Evolutionary conservation across 192 early-diverging fungal species (phyloP).

Genomic region (Podila epigama): DNA sequence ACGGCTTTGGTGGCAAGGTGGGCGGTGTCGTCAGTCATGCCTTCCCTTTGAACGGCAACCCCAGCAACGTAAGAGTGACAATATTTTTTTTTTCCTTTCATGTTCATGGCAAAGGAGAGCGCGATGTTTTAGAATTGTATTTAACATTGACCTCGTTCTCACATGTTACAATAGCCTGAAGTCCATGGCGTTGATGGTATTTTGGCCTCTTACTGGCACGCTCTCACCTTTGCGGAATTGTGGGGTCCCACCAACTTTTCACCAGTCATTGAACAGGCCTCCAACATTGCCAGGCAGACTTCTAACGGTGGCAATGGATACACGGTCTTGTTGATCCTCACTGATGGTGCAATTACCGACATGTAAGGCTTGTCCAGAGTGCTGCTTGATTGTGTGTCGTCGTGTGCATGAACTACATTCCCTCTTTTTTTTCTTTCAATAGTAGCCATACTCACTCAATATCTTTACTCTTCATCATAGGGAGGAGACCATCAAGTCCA

Average conservation of each 20-base stretch:
- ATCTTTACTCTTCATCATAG: conserved; percentile 7
- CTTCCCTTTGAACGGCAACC: conserved; percentile 55
- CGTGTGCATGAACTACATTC: no score
- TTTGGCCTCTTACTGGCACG: conserved; percentile 49
- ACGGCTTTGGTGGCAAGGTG: conserved; percentile 64
- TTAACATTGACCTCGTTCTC: background rate
- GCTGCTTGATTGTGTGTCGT: no score
- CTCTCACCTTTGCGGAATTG: conserved; percentile 48
- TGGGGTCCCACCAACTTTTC: conserved; percentile 66
- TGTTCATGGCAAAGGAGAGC: background rate
- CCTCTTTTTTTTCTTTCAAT: no score
- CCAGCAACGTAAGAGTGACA: conserved; percentile 18
- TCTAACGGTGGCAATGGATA: background rate
- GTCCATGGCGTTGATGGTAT: conserved; percentile 61
- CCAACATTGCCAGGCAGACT: conserved; percentile 5
- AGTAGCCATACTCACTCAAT: no score
- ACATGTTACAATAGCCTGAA: conserved; percentile 50
- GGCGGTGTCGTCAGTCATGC: conserved; percentile 52
- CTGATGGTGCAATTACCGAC: conserved; percentile 39
- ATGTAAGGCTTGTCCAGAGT: conserved; percentile 18
- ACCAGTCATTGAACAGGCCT: conserved; percentile 35
- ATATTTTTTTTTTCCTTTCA: background rate
- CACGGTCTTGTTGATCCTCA: conserved; percentile 22
- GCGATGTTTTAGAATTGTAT: background rate
- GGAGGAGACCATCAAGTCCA: conserved; percentile 52